phyloP scores from a whole-genome alignment of 352 stramenopile genomes.

The Blastocystis sp. region DNA sequence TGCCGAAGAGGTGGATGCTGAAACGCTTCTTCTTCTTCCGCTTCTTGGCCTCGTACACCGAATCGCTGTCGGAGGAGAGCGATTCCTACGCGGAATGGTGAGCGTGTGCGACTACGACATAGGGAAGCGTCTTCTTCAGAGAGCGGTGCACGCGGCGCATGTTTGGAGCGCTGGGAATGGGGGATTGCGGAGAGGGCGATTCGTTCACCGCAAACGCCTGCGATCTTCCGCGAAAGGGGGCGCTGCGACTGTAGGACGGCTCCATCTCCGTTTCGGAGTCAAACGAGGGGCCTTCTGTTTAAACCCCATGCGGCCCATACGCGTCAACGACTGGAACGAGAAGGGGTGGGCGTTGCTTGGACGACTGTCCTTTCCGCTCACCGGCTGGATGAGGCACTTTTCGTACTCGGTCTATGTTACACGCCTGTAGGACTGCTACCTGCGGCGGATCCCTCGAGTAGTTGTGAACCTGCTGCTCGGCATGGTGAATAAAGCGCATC shows the following conservation, averaged over 20 bases:
- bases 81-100: conserved; percentile 8
- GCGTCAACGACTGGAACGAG: conserved; percentile 3
- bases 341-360: background rate
- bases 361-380: background rate
- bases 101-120: background rate
- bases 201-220: conserved; percentile 32
- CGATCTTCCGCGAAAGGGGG: background rate
- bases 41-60: background rate
- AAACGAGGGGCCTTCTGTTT: background rate
- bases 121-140: conserved; percentile 3
- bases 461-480: conserved; percentile 47
- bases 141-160: background rate
- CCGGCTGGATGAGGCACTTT: conserved; percentile 62
- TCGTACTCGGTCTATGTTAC: conserved; percentile 42
- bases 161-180: background rate
- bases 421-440: background rate
- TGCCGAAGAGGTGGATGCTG: conserved; percentile 54
- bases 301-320: background rate
- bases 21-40: conserved; percentile 43
- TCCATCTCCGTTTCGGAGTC: background rate
- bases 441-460: conserved; percentile 13
- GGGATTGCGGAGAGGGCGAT: background rate
- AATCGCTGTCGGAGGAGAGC: conserved; percentile 21
- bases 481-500: conserved; percentile 53
- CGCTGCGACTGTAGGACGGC: background rate